Evolutionary conservation across 257 asterid species (phyloP), one percentile per base, ranked within the genome.

Genomic region (Paraleonurus japonicus): DNA sequence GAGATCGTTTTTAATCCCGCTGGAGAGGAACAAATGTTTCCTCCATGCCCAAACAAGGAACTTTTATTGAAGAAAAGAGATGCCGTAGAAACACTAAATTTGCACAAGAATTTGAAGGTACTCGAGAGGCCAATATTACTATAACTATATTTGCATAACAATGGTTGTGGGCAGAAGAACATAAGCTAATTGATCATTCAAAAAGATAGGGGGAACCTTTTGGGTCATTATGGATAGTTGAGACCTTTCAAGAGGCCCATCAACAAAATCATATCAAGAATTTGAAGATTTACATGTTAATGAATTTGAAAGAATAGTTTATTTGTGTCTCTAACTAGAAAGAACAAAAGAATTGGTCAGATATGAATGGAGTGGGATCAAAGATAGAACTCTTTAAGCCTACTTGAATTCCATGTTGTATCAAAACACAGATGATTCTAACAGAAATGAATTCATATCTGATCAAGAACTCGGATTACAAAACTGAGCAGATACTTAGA

Each of bases 1-100:
- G 33, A 94, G 92, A 79, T 94, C 98, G 69, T 91, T 89, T 76
- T 88, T 91, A 50, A 94, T 86, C 71, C 98, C 98, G 15, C 97
- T n/a, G 96, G 17, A 94, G 69, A 2, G 98, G 98, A 73, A 92
- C 96, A 68, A 87, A 92, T 17, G 96, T 86, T 82, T 92, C 96
- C 82, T 92, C 98, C 98, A 92, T 92, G 74, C 64, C 73, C 74
- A 61, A 72, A 68, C 78, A 63, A 62, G 26, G 53, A 37, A 74
- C 24, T 69, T 35, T 51, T 13, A 33, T 66, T 23, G 33, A 32
- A 54, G 27, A 27, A 64, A 60, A n/a, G 23, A 72, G 65, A 47
- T 45, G 17, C 30, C 33, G 54, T 65, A 73, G 53, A 37, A 70
- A 79, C 67, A 47, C 73, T 58, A 47, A 71, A 69, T 74, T 62